Evolutionary conservation across 2,329 filamentous ascomycete species (phyloP).

Genomic region (Paraconiothyrium brasiliense): DNA sequence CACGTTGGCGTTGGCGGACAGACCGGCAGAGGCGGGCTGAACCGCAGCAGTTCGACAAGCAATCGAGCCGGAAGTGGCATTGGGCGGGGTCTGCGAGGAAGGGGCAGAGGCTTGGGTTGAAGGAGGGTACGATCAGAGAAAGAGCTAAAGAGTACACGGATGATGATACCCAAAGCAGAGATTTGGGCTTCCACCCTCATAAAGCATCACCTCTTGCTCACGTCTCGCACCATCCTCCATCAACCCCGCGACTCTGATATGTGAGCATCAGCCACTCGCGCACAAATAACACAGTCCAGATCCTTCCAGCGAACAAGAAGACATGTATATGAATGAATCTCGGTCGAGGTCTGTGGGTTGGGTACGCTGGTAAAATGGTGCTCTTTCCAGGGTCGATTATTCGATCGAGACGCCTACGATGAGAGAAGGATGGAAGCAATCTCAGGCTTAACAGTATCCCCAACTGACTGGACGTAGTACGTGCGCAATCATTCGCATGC

Average conservation of each 20-base stretch:
- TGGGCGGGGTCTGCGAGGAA: constrained; percentile 52
- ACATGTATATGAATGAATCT: background rate
- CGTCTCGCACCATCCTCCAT: background rate
- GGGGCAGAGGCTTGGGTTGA: constrained; percentile 42
- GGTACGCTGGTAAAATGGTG: too few relatives aligned
- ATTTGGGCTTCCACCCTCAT: background rate
- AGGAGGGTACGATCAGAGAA: background rate
- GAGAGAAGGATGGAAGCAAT: too few relatives aligned
- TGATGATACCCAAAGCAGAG: constrained; percentile 19
- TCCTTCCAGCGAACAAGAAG: background rate
- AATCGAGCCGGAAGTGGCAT: constrained; percentile 56
- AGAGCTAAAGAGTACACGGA: constrained; percentile 1
- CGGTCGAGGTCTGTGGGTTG: too few relatives aligned
- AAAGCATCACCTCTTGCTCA: background rate
- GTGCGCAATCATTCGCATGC: too few relatives aligned
- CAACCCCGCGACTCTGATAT: background rate
- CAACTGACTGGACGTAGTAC: too few relatives aligned
- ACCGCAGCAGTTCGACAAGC: constrained; percentile 55
- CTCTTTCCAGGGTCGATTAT: too few relatives aligned
- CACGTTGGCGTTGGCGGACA: constrained; percentile 57
- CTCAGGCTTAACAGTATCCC: too few relatives aligned
- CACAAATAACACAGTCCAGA: background rate
- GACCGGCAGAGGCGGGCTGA: constrained; percentile 57
- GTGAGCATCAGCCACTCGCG: background rate
- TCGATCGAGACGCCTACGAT: too few relatives aligned